Percentiles rank a stretch among this genome's conserved stretches.
These are phyloP conservation scores for Termitomyces bulborhizus DNA, from an alignment of 768 basidiomycete genomes.

Conservation along the genomic window DNA sequence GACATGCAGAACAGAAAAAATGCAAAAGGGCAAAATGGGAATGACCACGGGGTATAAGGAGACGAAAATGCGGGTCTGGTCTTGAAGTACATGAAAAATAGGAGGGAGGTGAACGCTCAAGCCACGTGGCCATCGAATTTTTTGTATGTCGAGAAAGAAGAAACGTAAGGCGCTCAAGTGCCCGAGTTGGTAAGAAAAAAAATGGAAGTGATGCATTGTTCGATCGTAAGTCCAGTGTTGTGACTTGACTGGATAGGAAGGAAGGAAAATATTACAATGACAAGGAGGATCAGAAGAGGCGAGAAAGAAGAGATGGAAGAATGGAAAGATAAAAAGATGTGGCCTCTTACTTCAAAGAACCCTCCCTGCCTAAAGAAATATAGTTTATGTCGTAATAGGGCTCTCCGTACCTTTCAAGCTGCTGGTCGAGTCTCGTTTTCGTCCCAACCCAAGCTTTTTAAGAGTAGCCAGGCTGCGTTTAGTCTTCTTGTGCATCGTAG, in stretches of 20 bases:
- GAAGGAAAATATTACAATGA: neutral
- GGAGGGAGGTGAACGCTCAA: neutral
- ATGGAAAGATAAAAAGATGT: neutral
- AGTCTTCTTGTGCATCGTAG: slow-evolving; percentile 46
- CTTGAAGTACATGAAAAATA: neutral
- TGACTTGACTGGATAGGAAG: neutral
- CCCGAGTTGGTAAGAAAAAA: neutral
- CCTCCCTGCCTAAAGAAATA: neutral
- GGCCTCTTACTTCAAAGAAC: neutral
- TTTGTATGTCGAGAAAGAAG: neutral
- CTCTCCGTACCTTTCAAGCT: slow-evolving; percentile 20
- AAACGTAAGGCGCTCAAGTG: neutral
- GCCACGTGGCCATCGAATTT: neutral
- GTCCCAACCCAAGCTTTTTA: slow-evolving; percentile 48
- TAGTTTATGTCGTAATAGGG: slow-evolving; percentile 2
- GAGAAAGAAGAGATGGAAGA: neutral
- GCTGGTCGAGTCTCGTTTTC: slow-evolving; percentile 44
- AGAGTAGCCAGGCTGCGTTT: slow-evolving; percentile 51
- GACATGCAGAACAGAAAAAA: neutral
- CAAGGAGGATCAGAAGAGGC: neutral
- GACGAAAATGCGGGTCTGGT: neutral
- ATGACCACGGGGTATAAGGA: neutral
- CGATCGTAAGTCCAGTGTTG: neutral
- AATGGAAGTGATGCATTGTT: neutral
- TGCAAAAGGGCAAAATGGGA: neutral